These are phyloP conservation scores for Myxozyma sirexii DNA, from an alignment of 805 yeast species.

Conservation along the genomic window DNA sequence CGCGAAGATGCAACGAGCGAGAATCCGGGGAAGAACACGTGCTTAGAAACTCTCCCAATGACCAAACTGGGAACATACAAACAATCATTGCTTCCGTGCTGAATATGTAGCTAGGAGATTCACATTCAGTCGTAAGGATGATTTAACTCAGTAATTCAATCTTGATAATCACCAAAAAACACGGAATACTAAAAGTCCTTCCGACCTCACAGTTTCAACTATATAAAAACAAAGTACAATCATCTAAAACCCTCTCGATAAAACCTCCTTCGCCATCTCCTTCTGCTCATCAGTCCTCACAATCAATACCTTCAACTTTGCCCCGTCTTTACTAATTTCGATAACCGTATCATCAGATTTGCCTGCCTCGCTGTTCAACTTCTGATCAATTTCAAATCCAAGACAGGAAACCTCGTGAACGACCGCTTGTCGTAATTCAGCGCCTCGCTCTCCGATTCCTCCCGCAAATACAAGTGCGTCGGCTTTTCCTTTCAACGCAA, in stretches of 20 bases:
- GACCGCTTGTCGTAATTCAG: constrained; percentile 24
- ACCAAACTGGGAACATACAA: too few species aligned
- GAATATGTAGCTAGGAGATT: too few species aligned
- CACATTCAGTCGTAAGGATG: too few species aligned
- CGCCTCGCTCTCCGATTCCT: constrained; percentile 33
- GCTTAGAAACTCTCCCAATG: too few species aligned
- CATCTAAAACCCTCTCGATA: not conserved
- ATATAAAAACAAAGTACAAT: too few species aligned
- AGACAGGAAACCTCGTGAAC: constrained; percentile 15
- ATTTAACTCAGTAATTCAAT: too few species aligned
- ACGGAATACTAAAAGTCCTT: too few species aligned
- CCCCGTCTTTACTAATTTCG: constrained; percentile 17
- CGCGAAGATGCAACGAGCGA: too few species aligned
- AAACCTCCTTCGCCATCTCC: constrained; percentile 30
- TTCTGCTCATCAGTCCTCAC: constrained; percentile 33
- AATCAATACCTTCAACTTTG: constrained; percentile 20
- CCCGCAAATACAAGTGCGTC: constrained; percentile 33
- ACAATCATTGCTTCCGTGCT: too few species aligned
- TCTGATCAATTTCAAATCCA: constrained; percentile 26
- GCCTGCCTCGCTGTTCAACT: constrained; percentile 20
- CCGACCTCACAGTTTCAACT: too few species aligned
- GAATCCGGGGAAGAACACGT: too few species aligned
- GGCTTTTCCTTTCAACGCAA: constrained; percentile 27
- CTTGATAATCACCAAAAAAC: too few species aligned
- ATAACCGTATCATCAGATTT: constrained; percentile 6